Evolutionary conservation across 2,329 filamentous ascomycete species (phyloP).

Genomic region (Dothideomycetes sp.): DNA sequence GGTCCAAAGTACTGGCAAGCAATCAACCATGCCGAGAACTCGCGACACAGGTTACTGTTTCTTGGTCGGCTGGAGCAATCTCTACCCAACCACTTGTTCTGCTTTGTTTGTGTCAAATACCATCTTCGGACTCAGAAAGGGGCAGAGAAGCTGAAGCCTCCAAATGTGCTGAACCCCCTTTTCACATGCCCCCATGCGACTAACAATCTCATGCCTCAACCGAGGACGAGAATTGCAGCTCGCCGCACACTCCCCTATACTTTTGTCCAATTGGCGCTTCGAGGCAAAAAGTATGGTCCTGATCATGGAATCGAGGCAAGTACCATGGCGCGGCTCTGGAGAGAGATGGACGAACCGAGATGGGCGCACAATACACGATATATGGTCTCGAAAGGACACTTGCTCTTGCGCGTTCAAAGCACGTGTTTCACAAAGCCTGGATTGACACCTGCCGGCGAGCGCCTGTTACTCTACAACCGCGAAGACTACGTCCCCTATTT

Average conservation of each 20-base stretch:
- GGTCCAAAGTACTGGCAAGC: constrained; percentile 32
- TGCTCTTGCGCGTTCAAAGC: constrained; percentile 51
- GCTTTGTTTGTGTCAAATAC: constrained; percentile 48
- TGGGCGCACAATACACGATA: constrained; percentile 51
- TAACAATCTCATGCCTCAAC: constrained; percentile 38
- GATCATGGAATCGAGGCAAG: constrained; percentile 40
- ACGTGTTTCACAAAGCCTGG: constrained; percentile 40
- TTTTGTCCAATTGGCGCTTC: constrained; percentile 49
- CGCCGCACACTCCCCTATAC: constrained; percentile 48
- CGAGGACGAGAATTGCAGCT: constrained; percentile 44
- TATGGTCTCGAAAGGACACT: constrained; percentile 41
- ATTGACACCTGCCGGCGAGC: constrained; percentile 44
- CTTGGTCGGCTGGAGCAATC: constrained; percentile 42
- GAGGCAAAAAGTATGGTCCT: constrained; percentile 39
- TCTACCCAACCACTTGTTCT: constrained; percentile 49
- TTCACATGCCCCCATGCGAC: constrained; percentile 47
- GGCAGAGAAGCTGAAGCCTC: constrained; percentile 44
- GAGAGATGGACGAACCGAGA: constrained; percentile 34
- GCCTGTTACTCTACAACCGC: constrained; percentile 49
- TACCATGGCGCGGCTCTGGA: constrained; percentile 46
- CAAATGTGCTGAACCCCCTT: constrained; percentile 47
- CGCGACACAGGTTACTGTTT: constrained; percentile 40
- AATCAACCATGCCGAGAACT: constrained; percentile 36
- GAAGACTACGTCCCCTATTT: constrained; percentile 56
- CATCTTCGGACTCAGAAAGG: constrained; percentile 47